Base-by-base conservation (phyloP, 306 rosid species). In the Astragalus glycyphyllos region DNA sequence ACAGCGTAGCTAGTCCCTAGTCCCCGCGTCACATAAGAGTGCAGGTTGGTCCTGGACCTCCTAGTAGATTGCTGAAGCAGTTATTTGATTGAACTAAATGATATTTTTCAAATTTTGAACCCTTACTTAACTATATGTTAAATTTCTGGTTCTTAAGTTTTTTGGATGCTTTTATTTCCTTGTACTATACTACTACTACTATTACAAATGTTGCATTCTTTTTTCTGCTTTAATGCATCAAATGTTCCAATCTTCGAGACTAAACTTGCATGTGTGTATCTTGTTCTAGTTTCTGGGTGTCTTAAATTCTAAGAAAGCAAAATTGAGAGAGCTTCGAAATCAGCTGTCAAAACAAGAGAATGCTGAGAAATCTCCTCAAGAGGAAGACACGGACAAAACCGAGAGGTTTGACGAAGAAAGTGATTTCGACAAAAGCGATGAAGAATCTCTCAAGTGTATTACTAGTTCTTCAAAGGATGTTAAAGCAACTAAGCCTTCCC, bases 301-400 rank as follows among this genome's bases (percentile, higher is more conserved):
- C 78, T 84, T 93, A 71, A 93, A 93, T 79, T 84, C 97, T 11
- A 93, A 93, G 84, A 93, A 93, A 80, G 81, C 82, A 29, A 91
- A 92, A 79, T 73, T 89, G 41, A 84, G 91, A 81, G 96, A 85
- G 79, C 81, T 91, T 68, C 88, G 89, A 68, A 92, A 81, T 76
- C 82, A 88, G 75, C 71, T 88, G 44, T 67, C 84, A 8, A 84
- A 78, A 58, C 55, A 62, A 58, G 75, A 66, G n/a, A 56, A 45
- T 31, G 68, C 81, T 40, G 82, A 81, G 62, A 87, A 86, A 75
- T 82, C 84, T 69, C 87, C 82, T 62, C 70, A 79, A 76, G 90
- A 82, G 80, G 90, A 86, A 71, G 89, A 82, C 69, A 55, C 97
- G 5, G 98, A 87, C 8, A 89, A 88, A 78, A 88, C 98, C 0